Conservation (phyloP, 352 stramenopile species). For the Pythium aphanidermatum region DNA sequence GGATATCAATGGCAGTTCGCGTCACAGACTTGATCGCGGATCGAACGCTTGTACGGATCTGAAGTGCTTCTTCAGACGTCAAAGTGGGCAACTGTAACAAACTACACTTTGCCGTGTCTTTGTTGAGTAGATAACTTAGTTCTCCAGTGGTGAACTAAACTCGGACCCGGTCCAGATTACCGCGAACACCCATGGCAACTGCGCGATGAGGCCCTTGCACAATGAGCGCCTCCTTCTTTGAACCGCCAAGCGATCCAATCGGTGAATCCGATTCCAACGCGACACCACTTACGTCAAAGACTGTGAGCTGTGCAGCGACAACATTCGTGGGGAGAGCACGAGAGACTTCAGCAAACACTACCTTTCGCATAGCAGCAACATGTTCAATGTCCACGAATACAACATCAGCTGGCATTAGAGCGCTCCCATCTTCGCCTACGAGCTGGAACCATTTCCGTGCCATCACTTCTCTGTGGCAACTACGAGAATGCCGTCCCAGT, state of each 20-base stretch:
- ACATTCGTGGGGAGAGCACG: constrained; percentile 1
- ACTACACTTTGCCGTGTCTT: background rate
- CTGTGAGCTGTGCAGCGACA: constrained; percentile 4
- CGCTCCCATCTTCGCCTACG: constrained; percentile 5
- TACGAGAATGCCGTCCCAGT: too few species aligned
- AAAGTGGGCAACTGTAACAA: background rate
- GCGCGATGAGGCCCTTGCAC: constrained; percentile 4
- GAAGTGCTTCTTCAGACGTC: background rate
- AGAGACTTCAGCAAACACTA: constrained; percentile 4
- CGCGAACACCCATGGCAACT: constrained; percentile 1
- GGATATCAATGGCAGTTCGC: constrained; percentile 2
- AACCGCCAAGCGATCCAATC: too few species aligned
- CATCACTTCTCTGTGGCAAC: too few species aligned
- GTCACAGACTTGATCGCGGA: background rate
- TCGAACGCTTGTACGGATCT: constrained; percentile 1
- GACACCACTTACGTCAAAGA: constrained; percentile 9
- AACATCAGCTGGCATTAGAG: constrained; percentile 5
- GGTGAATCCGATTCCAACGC: background rate
- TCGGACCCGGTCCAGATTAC: constrained; percentile 1
- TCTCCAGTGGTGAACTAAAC: background rate
- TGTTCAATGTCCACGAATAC: constrained; percentile 7
- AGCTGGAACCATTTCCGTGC: constrained; percentile 16
- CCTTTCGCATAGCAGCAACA: constrained; percentile 12
- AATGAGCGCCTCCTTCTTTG: background rate
- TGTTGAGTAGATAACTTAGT: constrained; percentile 2